Conservation (phyloP, 306 rosid genomes). For the Ormosia semicastrata region DNA sequence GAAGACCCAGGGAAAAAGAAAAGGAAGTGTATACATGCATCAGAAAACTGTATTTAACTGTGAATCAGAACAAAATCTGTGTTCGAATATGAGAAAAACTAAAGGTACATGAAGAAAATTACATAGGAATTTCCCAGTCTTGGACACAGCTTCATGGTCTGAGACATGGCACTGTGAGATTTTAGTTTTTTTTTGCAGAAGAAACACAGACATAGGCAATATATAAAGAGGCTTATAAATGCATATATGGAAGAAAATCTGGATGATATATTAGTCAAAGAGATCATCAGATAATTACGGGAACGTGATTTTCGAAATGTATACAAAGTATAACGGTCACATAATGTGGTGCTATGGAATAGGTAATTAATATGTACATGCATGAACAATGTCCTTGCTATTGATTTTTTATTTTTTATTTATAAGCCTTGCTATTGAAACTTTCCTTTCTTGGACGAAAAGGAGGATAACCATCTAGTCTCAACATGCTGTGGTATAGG, state of each 20-base stretch:
- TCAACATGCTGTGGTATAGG: not conserved
- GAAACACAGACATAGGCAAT: not conserved
- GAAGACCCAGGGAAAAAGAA: no score
- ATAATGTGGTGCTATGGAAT: not conserved
- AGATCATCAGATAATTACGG: no score
- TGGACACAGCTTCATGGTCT: slow-evolving; percentile 18
- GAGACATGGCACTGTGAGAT: not conserved
- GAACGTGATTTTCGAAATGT: not conserved
- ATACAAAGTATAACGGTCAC: not conserved
- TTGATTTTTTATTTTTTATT: no score
- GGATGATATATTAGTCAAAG: not conserved
- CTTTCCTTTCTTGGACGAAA: not conserved
- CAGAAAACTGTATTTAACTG: not conserved
- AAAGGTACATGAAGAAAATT: not conserved
- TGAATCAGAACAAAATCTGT: not conserved
- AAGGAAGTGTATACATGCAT: not conserved
- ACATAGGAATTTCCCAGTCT: slow-evolving; percentile 24
- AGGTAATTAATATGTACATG: not conserved
- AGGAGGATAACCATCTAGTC: no score
- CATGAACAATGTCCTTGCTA: not conserved
- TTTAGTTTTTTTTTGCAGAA: not conserved
- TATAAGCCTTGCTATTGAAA: no score
- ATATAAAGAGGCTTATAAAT: not conserved
- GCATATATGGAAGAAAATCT: not conserved
- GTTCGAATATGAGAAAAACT: not conserved